Conservation (phyloP, 495 filamentous ascomycete genomes). For the Penicillium cataractarum region DNA sequence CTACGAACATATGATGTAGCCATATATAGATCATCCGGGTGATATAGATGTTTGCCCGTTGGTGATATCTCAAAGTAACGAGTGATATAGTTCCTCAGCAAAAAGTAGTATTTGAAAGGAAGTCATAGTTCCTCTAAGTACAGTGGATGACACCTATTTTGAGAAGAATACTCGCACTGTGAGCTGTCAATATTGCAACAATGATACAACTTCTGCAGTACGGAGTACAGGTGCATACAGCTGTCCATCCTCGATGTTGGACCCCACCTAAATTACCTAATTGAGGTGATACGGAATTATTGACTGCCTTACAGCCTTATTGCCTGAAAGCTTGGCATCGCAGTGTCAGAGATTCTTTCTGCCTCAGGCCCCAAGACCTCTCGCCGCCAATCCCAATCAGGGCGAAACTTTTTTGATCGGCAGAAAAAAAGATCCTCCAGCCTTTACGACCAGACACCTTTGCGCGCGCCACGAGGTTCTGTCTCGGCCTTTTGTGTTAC, state of each 20-base stretch:
- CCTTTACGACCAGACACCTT: conserved; percentile 23
- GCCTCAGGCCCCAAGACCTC: conserved; percentile 23
- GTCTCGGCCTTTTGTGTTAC: background rate
- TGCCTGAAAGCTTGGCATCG: background rate
- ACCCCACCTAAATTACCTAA: background rate
- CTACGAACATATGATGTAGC: background rate
- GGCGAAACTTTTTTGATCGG: conserved; percentile 37
- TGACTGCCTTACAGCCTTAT: background rate
- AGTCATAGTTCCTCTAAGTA: background rate
- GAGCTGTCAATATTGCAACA: background rate
- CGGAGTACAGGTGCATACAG: background rate
- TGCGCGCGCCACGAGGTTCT: conserved; percentile 14
- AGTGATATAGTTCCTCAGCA: background rate
- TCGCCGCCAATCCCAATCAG: conserved; percentile 31
- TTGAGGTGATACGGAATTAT: background rate
- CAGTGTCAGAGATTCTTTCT: background rate
- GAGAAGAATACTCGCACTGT: too few relatives aligned
- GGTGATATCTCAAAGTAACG: too few relatives aligned
- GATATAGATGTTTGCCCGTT: too few relatives aligned
- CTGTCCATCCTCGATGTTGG: background rate
- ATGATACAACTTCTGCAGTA: background rate
- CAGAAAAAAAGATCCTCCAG: conserved; percentile 38
- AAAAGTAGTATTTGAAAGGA: background rate
- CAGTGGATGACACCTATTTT: background rate
- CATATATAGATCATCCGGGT: background rate